Conservation (phyloP, 495 filamentous ascomycete species). For the Oidiodendron maius region DNA sequence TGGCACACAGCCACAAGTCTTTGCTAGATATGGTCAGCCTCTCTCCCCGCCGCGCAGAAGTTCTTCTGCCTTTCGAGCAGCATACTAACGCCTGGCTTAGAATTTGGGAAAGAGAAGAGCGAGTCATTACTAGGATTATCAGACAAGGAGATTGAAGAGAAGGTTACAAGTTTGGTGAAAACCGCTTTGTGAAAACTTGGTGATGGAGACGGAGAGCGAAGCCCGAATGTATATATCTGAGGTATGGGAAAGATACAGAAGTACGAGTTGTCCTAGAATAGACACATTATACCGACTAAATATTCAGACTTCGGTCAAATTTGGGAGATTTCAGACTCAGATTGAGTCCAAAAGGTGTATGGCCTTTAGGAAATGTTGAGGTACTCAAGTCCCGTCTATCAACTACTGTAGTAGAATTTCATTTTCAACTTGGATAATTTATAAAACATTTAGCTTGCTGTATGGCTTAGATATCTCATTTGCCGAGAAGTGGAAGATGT, state of each 20-base stretch:
- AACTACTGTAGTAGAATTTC: no score
- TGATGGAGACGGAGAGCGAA: background rate
- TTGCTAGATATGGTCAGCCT: constrained; percentile 81
- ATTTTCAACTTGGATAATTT: no score
- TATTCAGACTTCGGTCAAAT: no score
- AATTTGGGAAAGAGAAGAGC: constrained; percentile 83
- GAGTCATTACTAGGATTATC: constrained; percentile 69
- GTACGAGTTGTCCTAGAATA: no score
- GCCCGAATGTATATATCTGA: background rate
- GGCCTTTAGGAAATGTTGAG: no score
- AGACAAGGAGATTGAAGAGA: constrained; percentile 89
- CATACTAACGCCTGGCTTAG: constrained; percentile 34
- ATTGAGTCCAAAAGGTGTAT: no score
- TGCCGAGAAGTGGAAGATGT: no score
- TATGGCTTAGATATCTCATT: no score
- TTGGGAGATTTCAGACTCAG: no score
- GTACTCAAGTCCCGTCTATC: no score
- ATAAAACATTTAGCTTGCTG: no score
- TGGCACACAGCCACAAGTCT: constrained; percentile 76
- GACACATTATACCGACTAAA: no score
- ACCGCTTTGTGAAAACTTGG: constrained; percentile 11
- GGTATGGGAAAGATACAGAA: background rate
- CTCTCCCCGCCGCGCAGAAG: background rate
- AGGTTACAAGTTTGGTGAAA: constrained; percentile 78
- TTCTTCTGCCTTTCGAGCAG: background rate